These are phyloP conservation scores for Crithidia mellificae DNA, from an alignment of 208 protist species.

Conservation along the genomic window DNA sequence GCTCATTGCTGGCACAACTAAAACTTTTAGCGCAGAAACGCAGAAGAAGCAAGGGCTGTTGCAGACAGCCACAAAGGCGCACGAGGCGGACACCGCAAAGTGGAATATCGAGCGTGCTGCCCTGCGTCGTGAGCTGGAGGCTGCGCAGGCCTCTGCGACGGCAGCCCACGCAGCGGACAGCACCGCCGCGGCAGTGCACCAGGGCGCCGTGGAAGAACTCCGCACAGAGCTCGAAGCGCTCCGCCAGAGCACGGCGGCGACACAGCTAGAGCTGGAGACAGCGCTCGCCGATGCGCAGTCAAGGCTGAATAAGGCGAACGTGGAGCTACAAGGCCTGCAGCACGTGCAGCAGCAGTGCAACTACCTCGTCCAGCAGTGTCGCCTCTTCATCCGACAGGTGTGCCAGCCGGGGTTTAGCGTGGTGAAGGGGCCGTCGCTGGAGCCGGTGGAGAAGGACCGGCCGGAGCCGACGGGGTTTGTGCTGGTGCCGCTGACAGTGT, in stretches of 20 bases:
- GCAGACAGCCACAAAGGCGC: neutral
- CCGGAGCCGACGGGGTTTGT: conserved; percentile 80
- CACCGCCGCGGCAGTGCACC: neutral
- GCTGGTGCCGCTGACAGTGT: conserved; percentile 67
- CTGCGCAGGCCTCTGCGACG: neutral
- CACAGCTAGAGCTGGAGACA: conserved; percentile 43
- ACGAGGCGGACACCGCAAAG: neutral
- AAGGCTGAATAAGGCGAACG: conserved; percentile 14
- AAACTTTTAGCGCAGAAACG: neutral
- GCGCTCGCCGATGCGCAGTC: conserved; percentile 31
- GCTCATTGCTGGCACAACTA: neutral
- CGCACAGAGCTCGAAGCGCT: conserved; percentile 28
- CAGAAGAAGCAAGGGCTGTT: neutral
- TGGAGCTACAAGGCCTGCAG: conserved; percentile 17
- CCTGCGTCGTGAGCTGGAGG: conserved; percentile 11
- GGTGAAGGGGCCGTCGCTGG: conserved; percentile 73
- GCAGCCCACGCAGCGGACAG: neutral
- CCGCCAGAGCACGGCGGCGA: conserved; percentile 13
- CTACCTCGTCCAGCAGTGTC: conserved; percentile 67
- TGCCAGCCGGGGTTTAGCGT: conserved; percentile 85
- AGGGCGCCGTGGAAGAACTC: conserved; percentile 11
- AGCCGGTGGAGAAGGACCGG: conserved; percentile 73
- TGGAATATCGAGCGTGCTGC: conserved; percentile 6
- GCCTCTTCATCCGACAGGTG: conserved; percentile 72
- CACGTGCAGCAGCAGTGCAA: conserved; percentile 39